Evolutionary conservation across 352 stramenopile species (phyloP).

Genomic region (Phytophthora meadii): DNA sequence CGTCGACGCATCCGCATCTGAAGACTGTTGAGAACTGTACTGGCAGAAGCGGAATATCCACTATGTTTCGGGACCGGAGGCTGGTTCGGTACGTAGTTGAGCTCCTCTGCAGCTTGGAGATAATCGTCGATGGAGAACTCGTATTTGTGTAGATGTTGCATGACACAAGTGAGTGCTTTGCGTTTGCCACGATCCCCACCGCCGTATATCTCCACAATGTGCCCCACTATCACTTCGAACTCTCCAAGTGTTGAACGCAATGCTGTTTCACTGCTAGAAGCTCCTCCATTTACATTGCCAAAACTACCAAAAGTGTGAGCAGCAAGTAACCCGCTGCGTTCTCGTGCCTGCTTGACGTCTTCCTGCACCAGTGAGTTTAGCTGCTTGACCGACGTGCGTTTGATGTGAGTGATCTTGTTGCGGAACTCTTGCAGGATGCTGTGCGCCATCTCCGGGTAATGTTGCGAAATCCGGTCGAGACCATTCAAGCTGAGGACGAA

Average conservation of each 20-base stretch:
- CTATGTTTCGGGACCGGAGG: slow-evolving; percentile 7
- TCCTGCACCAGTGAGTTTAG: slow-evolving; percentile 41
- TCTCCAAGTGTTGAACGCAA: slow-evolving; percentile 60
- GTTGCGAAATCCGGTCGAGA: slow-evolving; percentile 71
- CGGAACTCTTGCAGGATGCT: slow-evolving; percentile 78
- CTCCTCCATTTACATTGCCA: slow-evolving; percentile 2
- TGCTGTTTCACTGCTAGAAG: slow-evolving; percentile 32
- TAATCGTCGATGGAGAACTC: slow-evolving; percentile 86
- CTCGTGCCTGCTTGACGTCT: slow-evolving; percentile 42
- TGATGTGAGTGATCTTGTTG: slow-evolving; percentile 86
- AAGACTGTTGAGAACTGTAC: slow-evolving; percentile 55
- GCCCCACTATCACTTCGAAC: slow-evolving; percentile 58
- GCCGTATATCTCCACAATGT: slow-evolving; percentile 73
- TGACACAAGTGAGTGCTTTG: slow-evolving; percentile 73
- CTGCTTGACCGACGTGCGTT: slow-evolving; percentile 54
- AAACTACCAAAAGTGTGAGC: slow-evolving; percentile 7
- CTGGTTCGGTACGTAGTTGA: slow-evolving; percentile 32
- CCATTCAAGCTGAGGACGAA: slow-evolving; percentile 80
- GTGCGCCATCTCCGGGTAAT: slow-evolving; percentile 85
- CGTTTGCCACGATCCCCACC: slow-evolving; percentile 75
- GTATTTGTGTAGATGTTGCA: slow-evolving; percentile 84
- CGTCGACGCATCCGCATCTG: slow-evolving; percentile 65
- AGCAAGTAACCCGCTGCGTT: slow-evolving; percentile 40
- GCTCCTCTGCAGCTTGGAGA: slow-evolving; percentile 63
- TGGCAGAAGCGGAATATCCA: slow-evolving; percentile 10